Evolutionary conservation across 2,329 filamentous ascomycete genomes (phyloP).

Genomic region (Fusarium dimerum): DNA sequence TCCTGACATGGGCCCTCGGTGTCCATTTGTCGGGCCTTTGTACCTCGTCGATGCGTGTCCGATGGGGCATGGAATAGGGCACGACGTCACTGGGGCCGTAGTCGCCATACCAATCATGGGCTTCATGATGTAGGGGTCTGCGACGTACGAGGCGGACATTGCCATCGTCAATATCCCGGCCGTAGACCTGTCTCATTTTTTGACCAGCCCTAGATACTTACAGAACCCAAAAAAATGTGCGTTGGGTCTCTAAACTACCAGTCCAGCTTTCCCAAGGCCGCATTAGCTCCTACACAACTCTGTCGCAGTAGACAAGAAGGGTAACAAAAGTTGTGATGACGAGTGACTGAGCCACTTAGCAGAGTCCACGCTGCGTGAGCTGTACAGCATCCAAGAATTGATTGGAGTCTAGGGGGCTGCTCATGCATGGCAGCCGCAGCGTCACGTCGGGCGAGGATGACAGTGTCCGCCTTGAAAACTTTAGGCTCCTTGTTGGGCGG

Average conservation of each 20-base stretch:
- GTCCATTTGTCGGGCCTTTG: constrained; percentile 35
- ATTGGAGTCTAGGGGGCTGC: constrained; percentile 30
- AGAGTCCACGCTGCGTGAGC: constrained; percentile 31
- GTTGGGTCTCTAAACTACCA: constrained; percentile 30
- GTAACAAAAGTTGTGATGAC: constrained; percentile 22
- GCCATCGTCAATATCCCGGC: constrained; percentile 32
- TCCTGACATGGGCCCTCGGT: constrained; percentile 25
- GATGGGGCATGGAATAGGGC: constrained; percentile 32
- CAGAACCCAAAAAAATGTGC: constrained; percentile 14
- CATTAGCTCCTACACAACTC: constrained; percentile 13
- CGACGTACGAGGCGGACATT: constrained; percentile 29
- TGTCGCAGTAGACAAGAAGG: constrained; percentile 16
- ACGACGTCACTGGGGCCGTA: constrained; percentile 27
- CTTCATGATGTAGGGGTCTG: constrained; percentile 26
- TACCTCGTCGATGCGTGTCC: constrained; percentile 30
- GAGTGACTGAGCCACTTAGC: constrained; percentile 28
- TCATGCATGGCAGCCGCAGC: constrained; percentile 34
- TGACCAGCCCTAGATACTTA: constrained; percentile 20
- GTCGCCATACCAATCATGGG: constrained; percentile 23
- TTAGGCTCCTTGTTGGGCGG: constrained; percentile 25
- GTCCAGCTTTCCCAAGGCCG: constrained; percentile 18
- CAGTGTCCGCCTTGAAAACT: constrained; percentile 27
- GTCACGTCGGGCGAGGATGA: constrained; percentile 29
- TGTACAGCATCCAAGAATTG: constrained; percentile 27
- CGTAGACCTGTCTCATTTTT: constrained; percentile 35